phyloP scores from a whole-genome alignment of 2,329 filamentous ascomycete species.

The Metarhizium sp. region DNA sequence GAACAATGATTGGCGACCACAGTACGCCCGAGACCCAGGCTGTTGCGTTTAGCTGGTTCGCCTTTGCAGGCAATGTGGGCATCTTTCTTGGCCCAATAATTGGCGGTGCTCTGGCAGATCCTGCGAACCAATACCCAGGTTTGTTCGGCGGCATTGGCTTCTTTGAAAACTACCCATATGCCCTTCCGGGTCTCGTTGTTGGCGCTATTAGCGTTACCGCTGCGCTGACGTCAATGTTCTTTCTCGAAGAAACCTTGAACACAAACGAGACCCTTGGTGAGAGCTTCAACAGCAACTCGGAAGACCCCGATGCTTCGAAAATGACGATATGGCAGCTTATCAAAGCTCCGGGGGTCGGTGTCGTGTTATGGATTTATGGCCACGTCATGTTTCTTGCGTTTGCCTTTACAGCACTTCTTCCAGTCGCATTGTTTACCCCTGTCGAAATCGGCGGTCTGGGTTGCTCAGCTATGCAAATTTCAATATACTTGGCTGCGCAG shows the following conservation, averaged over 20 bases:
- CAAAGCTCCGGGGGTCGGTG: slow-evolving; percentile 52
- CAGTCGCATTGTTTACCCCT: slow-evolving; percentile 60
- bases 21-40: slow-evolving; percentile 63
- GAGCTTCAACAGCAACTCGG: not conserved
- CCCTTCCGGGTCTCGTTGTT: slow-evolving; percentile 43
- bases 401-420: slow-evolving; percentile 60
- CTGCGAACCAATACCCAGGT: slow-evolving; percentile 51
- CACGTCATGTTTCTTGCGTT: slow-evolving; percentile 62
- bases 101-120: slow-evolving; percentile 60
- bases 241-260: slow-evolving; percentile 53
- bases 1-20: slow-evolving; percentile 69
- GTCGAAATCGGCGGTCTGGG: slow-evolving; percentile 54
- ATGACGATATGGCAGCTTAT: slow-evolving; percentile 35
- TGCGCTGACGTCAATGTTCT: slow-evolving; percentile 41
- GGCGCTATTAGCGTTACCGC: slow-evolving; percentile 46
- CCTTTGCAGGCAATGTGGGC: slow-evolving; percentile 65
- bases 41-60: slow-evolving; percentile 65
- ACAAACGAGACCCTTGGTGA: slow-evolving; percentile 7
- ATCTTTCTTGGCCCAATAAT: slow-evolving; percentile 63
- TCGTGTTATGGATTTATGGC: slow-evolving; percentile 55
- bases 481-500: slow-evolving; percentile 52
- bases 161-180: slow-evolving; percentile 42
- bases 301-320: not conserved
- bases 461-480: slow-evolving; percentile 54
- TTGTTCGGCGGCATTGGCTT: slow-evolving; percentile 38